Evolutionary conservation across 2,329 filamentous ascomycete species (phyloP).

Genomic region (Trichoderma sp.): DNA sequence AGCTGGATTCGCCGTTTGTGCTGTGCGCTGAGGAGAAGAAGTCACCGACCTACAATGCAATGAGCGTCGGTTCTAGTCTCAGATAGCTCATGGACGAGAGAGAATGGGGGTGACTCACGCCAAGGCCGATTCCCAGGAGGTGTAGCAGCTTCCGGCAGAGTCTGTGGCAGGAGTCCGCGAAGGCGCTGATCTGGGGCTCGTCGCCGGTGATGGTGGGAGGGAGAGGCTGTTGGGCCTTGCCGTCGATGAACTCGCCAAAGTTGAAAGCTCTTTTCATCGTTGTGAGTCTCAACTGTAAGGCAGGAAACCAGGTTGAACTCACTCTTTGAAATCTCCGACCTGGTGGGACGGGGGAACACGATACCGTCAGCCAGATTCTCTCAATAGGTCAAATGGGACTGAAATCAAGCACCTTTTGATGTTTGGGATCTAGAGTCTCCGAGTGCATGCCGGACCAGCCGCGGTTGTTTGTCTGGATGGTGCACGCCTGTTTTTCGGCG

Average conservation of each 20-base stretch:
- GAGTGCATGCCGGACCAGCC: constrained; percentile 89
- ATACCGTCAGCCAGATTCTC: neutral
- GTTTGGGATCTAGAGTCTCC: constrained; percentile 83
- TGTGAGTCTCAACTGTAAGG: neutral
- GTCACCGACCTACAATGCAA: constrained; percentile 49
- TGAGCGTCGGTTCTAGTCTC: constrained; percentile 7
- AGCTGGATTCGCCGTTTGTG: constrained; percentile 52
- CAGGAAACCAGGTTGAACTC: constrained; percentile 33
- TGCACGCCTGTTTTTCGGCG: constrained; percentile 73
- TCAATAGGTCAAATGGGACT: too few relatives aligned
- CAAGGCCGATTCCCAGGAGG: constrained; percentile 77
- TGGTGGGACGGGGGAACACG: constrained; percentile 38
- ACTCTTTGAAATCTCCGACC: constrained; percentile 90
- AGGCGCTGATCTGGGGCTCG: constrained; percentile 64
- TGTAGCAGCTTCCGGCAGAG: constrained; percentile 74
- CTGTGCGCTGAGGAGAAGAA: constrained; percentile 60
- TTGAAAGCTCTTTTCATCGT: constrained; percentile 76
- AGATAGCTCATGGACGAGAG: too few relatives aligned
- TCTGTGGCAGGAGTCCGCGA: constrained; percentile 69
- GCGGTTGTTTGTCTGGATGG: constrained; percentile 77
- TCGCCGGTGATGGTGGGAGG: constrained; percentile 64
- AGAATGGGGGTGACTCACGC: constrained; percentile 47
- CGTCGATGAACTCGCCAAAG: constrained; percentile 73
- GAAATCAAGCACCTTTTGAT: constrained; percentile 64
- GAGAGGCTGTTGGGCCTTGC: constrained; percentile 75